phyloP scores from a whole-genome alignment of 805 yeast genomes.

The Pichia occidentalis region DNA sequence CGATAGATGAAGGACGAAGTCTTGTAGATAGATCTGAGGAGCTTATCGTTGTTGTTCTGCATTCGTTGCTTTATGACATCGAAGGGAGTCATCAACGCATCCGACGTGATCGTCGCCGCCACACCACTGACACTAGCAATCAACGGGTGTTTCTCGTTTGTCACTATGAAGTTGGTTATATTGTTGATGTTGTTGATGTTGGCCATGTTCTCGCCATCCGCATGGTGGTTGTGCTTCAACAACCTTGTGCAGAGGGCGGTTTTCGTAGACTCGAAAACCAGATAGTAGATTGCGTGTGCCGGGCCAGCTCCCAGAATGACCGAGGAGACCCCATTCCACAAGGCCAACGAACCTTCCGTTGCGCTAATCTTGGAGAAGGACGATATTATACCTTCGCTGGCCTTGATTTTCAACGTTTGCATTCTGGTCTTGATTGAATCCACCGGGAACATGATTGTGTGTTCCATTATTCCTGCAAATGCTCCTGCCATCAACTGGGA shows the following conservation, averaged over 20 bases:
- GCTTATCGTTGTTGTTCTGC: slow-evolving; percentile 42
- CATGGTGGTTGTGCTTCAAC: slow-evolving; percentile 28
- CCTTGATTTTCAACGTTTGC: slow-evolving; percentile 48
- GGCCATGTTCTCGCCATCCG: slow-evolving; percentile 1
- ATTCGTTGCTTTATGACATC: slow-evolving; percentile 93
- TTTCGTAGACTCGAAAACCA: slow-evolving; percentile 83
- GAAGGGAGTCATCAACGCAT: slow-evolving; percentile 96
- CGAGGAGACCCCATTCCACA: slow-evolving; percentile 92
- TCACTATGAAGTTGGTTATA: slow-evolving; percentile 32
- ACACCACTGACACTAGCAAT: slow-evolving; percentile 86
- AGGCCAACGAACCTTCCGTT: slow-evolving; percentile 78
- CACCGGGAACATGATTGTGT: slow-evolving; percentile 92
- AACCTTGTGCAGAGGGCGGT: slow-evolving; percentile 39
- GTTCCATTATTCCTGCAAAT: slow-evolving; percentile 99
- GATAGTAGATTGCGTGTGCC: slow-evolving; percentile 93
- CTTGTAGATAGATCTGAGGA: slow-evolving; percentile 16
- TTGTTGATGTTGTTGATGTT: slow-evolving; percentile 5
- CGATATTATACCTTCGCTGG: slow-evolving; percentile 44
- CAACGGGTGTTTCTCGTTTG: slow-evolving; percentile 67
- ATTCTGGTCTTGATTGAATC: slow-evolving; percentile 95
- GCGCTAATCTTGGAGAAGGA: slow-evolving; percentile 74
- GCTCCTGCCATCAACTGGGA: slow-evolving; percentile 93
- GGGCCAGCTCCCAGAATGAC: slow-evolving; percentile 98
- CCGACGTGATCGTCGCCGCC: slow-evolving; percentile 86
- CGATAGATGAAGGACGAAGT: slow-evolving; percentile 41